These are phyloP conservation scores for Mycosphaerelloides madeirae DNA, from an alignment of 2,329 filamentous ascomycete species.

Conservation along the genomic window DNA sequence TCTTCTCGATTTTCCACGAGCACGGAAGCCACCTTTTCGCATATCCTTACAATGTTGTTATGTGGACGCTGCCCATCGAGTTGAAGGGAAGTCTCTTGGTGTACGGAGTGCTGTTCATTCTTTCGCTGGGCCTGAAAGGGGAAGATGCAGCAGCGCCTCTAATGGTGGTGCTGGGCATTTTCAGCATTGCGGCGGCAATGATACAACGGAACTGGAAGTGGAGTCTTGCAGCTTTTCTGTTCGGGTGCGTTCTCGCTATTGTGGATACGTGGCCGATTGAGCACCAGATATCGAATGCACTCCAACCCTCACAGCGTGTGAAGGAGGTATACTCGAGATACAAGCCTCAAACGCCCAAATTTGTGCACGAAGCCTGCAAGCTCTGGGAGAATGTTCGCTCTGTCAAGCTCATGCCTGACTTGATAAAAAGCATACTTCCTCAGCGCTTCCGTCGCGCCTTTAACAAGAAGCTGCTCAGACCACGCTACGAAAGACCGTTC, in stretches of 20 bases:
- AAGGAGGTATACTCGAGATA: too few species aligned
- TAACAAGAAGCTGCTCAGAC: too few species aligned
- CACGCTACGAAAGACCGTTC: too few species aligned
- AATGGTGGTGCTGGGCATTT: slow-evolving; percentile 21
- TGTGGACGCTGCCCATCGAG: slow-evolving; percentile 59
- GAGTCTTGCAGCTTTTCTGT: slow-evolving; percentile 47
- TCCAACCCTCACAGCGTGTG: too few species aligned
- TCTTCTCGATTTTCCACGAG: neutral
- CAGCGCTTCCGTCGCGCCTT: too few species aligned
- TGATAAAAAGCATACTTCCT: too few species aligned
- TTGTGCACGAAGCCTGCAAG: too few species aligned
- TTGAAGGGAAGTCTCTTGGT: slow-evolving; percentile 59
- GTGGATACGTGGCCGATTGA: slow-evolving; percentile 59
- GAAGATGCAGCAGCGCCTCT: neutral
- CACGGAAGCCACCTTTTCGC: neutral
- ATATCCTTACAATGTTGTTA: slow-evolving; percentile 10
- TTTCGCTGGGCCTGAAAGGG: slow-evolving; percentile 35
- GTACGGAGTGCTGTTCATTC: slow-evolving; percentile 51
- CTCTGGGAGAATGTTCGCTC: too few species aligned
- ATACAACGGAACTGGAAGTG: slow-evolving; percentile 49
- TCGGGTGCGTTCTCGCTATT: slow-evolving; percentile 57
- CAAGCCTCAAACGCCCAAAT: too few species aligned
- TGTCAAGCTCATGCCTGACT: too few species aligned
- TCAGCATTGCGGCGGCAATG: neutral
- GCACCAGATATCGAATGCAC: too few species aligned